Conservation (phyloP, 1,139 yeast species). For the Scheffersomyces titani region DNA sequence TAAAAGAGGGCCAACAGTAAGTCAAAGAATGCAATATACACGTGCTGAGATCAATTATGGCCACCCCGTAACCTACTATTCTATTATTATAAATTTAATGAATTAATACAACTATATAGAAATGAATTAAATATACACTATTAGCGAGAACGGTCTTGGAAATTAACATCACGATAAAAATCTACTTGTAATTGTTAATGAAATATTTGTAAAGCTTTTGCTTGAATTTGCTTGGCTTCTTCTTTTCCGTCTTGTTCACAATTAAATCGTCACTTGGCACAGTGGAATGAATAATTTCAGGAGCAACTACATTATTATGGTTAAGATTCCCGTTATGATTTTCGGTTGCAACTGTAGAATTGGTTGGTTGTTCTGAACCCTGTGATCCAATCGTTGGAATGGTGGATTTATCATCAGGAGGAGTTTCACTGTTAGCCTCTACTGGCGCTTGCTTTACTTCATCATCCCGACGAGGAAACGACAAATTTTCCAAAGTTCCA, state of each 20-base stretch:
- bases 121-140: neutral
- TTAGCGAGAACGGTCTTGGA: neutral
- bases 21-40: too few relatives aligned
- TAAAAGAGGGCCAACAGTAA: too few relatives aligned
- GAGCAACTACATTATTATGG: neutral
- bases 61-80: too few relatives aligned
- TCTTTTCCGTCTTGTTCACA: slow-evolving; percentile 5
- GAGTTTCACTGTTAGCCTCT: slow-evolving; percentile 2
- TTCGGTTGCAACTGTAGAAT: slow-evolving; percentile 14
- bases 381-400: slow-evolving; percentile 10
- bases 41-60: too few relatives aligned
- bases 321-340: neutral
- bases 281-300: neutral
- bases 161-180: neutral
- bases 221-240: slow-evolving; percentile 27
- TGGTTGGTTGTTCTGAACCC: slow-evolving; percentile 10
- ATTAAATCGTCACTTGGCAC: neutral
- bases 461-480: neutral
- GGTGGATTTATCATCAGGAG: slow-evolving; percentile 10
- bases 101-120: neutral
- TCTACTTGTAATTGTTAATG: slow-evolving; percentile 30
- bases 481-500: neutral
- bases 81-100: neutral
- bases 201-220: slow-evolving; percentile 38
- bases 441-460: neutral